Base-by-base conservation (phyloP, 2,329 filamentous ascomycete genomes). In the Fusarium proliferatum region DNA sequence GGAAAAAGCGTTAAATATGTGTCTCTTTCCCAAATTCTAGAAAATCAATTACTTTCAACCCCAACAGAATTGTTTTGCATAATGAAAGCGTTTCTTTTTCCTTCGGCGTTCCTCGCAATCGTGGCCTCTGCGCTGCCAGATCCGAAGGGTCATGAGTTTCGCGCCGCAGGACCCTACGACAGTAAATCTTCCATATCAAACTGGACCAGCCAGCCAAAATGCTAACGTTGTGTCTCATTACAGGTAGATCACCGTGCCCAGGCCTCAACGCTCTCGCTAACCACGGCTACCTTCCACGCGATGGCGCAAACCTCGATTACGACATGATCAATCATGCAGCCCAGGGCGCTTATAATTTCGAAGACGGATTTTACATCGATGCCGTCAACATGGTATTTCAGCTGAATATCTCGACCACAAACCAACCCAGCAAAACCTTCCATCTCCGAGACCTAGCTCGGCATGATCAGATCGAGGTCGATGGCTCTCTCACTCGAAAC, bases 201-300 rank as follows among this genome's bases (percentile, higher is more conserved):
- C 3, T 23, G 13, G 4, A 13, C 11, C 12, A 23, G 26, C 8
- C 23, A 4, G 0, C 5, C 30, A 7, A 39, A 41, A 30, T 17
- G 7, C 23, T 55, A 39, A 39, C 0, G 7, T 5, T 8, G 10
- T 8, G 19, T n/a, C 34, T 55, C 2, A 5, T 5, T 17, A 10
- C 15, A 55, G 51, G 51, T 41, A 23, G 51, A 1, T 55, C 51
- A 4, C 51, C 34, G 2, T 55, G 51, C 23, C 51, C 51, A 17
- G 51, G 51, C 10, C 34, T 55, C 10, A 55, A 55, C 10, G 51
- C 51, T 41, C 51, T 55, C 23, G 51, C 51, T 10, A 55, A 55
- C 51, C 51, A 55, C 34, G 51, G 51, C 17, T 55, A 55, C 34
- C 51, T 55, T 41, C 51, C 51, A n/a, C 51, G 51, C 7, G 34